Conservation (phyloP, 768 basidiomycete species). For the Cyclocybe cylindracea region DNA sequence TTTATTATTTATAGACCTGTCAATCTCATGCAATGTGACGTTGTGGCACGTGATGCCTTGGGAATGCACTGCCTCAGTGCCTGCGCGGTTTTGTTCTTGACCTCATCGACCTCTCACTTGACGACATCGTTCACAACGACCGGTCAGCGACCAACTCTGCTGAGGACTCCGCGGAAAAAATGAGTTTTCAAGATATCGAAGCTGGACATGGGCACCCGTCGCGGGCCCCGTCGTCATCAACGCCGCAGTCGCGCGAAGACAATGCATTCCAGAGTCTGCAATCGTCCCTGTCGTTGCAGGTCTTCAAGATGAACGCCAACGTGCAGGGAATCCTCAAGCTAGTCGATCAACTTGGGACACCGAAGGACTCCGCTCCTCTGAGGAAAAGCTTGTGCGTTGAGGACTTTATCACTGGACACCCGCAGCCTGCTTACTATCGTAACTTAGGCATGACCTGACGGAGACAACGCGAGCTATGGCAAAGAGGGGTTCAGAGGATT, state of each 20-base stretch:
- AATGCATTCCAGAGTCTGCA: constrained; percentile 75
- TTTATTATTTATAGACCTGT: too few relatives aligned
- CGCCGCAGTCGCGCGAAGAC: constrained; percentile 60
- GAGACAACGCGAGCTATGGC: constrained; percentile 95
- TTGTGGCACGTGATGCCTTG: too few relatives aligned
- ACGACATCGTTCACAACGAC: too few relatives aligned
- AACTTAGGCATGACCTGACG: constrained; percentile 84
- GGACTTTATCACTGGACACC: neutral
- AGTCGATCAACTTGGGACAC: constrained; percentile 94
- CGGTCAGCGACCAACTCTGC: too few relatives aligned
- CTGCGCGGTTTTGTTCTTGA: too few relatives aligned
- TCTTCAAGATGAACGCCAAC: constrained; percentile 99
- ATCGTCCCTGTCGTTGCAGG: constrained; percentile 83
- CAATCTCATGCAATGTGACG: too few relatives aligned
- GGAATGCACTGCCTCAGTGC: too few relatives aligned
- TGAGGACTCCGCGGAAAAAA: constrained; percentile 17
- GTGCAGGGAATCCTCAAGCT: constrained; percentile 93
- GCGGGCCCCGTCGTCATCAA: constrained; percentile 31
- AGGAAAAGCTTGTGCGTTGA: constrained; percentile 79
- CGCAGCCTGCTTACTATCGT: neutral
- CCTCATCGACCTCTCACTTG: too few relatives aligned
- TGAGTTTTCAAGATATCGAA: constrained; percentile 63
- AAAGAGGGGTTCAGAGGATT: constrained; percentile 89
- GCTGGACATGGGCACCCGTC: constrained; percentile 40
- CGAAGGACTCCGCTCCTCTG: constrained; percentile 74